Evolutionary conservation across 176 grass and related monocot species (phyloP).

Genomic region (Aegilops longissima): DNA sequence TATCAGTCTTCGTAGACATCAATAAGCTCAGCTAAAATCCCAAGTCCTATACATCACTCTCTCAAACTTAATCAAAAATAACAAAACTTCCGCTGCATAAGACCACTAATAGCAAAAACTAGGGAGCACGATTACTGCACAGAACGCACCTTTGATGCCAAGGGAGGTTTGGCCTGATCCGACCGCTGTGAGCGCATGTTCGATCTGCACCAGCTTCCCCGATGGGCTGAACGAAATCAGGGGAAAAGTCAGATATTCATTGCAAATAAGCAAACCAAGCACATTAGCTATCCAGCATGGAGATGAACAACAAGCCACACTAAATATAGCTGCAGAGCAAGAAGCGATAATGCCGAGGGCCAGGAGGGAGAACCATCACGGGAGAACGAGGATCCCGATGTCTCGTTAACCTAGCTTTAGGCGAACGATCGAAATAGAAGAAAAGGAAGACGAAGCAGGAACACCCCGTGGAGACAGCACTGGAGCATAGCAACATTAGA

Average conservation of each 20-base stretch:
- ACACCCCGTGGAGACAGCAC: not conserved
- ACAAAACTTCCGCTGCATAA: not conserved
- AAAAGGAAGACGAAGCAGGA: not conserved
- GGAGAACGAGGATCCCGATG: not conserved
- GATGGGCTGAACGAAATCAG: constrained; percentile 63
- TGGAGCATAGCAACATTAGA: too few species aligned
- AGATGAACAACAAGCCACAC: not conserved
- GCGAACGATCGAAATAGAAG: not conserved
- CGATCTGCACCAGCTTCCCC: constrained; percentile 96
- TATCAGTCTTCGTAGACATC: not conserved
- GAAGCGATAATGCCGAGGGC: not conserved
- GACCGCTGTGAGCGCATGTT: constrained; percentile 89
- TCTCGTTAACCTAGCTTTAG: not conserved
- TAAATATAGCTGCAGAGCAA: not conserved
- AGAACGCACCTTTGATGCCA: constrained; percentile 83
- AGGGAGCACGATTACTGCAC: not conserved
- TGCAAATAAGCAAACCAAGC: not conserved
- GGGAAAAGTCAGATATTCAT: not conserved
- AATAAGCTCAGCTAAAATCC: not conserved
- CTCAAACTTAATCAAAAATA: not conserved
- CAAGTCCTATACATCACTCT: not conserved
- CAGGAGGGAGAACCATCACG: not conserved
- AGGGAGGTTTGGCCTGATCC: constrained; percentile 98
- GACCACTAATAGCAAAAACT: not conserved
- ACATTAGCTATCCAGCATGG: not conserved